Evolutionary conservation across 2,329 filamentous ascomycete genomes (phyloP).

Genomic region (Pestalotiopsis sp.): DNA sequence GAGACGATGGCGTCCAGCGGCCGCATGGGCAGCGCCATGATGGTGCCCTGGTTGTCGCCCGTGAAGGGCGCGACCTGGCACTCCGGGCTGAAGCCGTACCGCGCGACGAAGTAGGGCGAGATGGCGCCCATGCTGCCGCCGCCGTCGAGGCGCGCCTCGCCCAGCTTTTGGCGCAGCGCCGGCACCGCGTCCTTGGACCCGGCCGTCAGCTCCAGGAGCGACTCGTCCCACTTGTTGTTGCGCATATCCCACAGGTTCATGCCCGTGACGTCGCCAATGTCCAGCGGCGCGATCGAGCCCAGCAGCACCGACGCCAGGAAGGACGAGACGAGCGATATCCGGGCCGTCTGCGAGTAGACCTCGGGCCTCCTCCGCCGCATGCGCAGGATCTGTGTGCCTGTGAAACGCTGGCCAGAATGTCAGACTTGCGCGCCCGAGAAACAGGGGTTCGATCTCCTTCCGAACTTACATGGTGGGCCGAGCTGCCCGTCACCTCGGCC

Average conservation of each 20-base stretch:
- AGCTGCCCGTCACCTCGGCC: slow-evolving; percentile 83
- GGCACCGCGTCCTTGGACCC: slow-evolving; percentile 60
- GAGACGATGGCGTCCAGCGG: slow-evolving; percentile 93
- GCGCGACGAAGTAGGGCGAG: slow-evolving; percentile 74
- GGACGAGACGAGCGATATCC: slow-evolving; percentile 93
- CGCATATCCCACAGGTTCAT: slow-evolving; percentile 97
- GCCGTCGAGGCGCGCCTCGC: slow-evolving; percentile 77
- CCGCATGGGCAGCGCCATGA: slow-evolving; percentile 84
- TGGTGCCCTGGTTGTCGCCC: slow-evolving; percentile 94
- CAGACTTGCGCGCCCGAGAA: not conserved
- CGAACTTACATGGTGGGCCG: slow-evolving; percentile 85
- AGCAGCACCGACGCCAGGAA: slow-evolving; percentile 92
- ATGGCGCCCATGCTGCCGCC: slow-evolving; percentile 77
- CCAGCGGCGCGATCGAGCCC: slow-evolving; percentile 82
- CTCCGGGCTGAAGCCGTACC: slow-evolving; percentile 75
- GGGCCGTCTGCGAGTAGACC: slow-evolving; percentile 77
- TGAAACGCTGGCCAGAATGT: slow-evolving; percentile 70
- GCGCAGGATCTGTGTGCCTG: slow-evolving; percentile 92
- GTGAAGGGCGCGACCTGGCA: slow-evolving; percentile 87
- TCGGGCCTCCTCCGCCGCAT: slow-evolving; percentile 80
- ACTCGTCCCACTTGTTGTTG: slow-evolving; percentile 71
- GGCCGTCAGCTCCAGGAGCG: slow-evolving; percentile 75
- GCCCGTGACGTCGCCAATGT: slow-evolving; percentile 92
- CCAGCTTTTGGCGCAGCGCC: slow-evolving; percentile 77
- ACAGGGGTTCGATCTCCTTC: not conserved